Evolutionary conservation across 2,329 filamentous ascomycete species (phyloP).

Genomic region (Helotiales sp.): DNA sequence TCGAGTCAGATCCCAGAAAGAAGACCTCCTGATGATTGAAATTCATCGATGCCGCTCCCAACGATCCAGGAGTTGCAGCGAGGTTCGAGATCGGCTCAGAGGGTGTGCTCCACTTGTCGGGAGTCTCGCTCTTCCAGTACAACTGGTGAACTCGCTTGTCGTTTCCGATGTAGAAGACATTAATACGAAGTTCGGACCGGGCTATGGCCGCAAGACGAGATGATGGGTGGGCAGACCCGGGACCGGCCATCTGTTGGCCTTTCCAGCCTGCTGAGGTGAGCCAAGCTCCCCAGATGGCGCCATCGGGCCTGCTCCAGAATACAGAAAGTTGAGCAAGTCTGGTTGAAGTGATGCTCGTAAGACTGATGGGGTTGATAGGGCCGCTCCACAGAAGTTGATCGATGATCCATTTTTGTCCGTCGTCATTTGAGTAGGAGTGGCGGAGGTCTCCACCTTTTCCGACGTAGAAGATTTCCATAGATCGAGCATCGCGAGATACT

Average conservation of each 20-base stretch:
- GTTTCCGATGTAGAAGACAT: background rate
- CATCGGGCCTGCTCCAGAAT: background rate
- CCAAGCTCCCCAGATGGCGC: background rate
- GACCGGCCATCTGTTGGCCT: background rate
- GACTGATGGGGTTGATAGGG: constrained; percentile 1
- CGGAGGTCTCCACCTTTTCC: background rate
- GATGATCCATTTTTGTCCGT: background rate
- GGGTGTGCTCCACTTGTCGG: background rate
- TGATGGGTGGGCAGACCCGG: background rate
- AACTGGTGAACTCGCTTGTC: background rate
- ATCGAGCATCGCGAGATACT: background rate
- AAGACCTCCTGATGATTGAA: constrained; percentile 1
- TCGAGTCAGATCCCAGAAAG: background rate
- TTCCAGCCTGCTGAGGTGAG: background rate
- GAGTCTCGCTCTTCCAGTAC: background rate
- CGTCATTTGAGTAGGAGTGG: background rate
- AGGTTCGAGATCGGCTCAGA: background rate
- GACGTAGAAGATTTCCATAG: constrained; percentile 1
- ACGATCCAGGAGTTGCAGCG: background rate
- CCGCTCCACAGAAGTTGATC: background rate
- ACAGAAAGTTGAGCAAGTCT: background rate
- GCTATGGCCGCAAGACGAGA: background rate
- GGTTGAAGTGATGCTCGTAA: background rate
- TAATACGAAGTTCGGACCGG: background rate
- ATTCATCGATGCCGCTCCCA: background rate